Conservation (phyloP, 2,329 filamentous ascomycete species). For the Verruconis gallopava region DNA sequence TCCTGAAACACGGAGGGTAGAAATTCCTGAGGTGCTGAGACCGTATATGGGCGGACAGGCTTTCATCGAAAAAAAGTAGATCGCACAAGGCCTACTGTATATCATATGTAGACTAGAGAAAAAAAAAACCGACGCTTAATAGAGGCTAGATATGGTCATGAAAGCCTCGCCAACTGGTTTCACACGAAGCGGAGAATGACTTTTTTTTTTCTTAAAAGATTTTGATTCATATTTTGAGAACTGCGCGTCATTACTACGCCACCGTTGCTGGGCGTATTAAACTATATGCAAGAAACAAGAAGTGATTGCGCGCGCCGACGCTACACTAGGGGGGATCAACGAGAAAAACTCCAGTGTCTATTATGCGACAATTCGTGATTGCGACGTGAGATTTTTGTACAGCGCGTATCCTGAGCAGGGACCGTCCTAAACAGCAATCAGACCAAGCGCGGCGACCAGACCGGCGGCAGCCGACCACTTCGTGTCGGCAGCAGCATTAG, state of each 20-base stretch:
- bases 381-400: background rate
- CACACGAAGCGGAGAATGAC: background rate
- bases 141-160: background rate
- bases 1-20: slow-evolving; percentile 51
- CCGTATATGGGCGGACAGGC: slow-evolving; percentile 60
- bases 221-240: no score
- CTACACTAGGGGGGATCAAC: background rate
- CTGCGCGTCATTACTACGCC: no score
- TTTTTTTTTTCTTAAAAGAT: background rate
- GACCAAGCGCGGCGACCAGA: slow-evolving; percentile 2
- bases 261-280: no score
- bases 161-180: background rate
- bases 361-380: background rate
- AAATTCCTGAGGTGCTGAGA: slow-evolving; percentile 65
- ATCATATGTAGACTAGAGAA: background rate
- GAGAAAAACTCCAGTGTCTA: background rate
- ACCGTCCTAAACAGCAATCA: background rate
- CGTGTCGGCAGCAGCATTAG: slow-evolving; percentile 1
- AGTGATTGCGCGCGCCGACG: no score
- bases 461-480: slow-evolving; percentile 2
- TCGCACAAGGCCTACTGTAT: background rate
- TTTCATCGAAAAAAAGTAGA: slow-evolving; percentile 16
- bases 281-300: background rate
- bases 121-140: background rate
- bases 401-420: background rate